Percentiles rank a stretch among this genome's conserved stretches.
Conservation (phyloP, 2,329 filamentous ascomycete species). For the Phaeosphaeria sp. region DNA sequence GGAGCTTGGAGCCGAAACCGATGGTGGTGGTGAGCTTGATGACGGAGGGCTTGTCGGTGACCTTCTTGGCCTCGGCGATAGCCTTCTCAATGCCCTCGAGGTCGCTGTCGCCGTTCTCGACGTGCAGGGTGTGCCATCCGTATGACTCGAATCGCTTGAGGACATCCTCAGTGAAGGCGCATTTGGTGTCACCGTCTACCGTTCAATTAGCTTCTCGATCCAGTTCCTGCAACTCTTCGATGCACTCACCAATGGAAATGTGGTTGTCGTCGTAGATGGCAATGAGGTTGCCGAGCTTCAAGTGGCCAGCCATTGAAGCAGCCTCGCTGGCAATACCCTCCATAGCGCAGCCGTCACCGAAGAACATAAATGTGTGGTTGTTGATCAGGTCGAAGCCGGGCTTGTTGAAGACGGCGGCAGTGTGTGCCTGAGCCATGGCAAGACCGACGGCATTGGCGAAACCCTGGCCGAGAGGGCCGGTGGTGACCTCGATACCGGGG, state of each 20-base stretch:
- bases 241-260: slow-evolving; percentile 75
- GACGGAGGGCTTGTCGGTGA: slow-evolving; percentile 95
- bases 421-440: slow-evolving; percentile 94
- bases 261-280: slow-evolving; percentile 98
- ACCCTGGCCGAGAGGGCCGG: slow-evolving; percentile 96
- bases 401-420: slow-evolving; percentile 93
- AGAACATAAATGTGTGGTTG: slow-evolving; percentile 97
- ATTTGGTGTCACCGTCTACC: slow-evolving; percentile 90
- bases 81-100: slow-evolving; percentile 87
- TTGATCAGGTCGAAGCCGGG: slow-evolving; percentile 87
- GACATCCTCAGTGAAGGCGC: slow-evolving; percentile 96
- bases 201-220: slow-evolving; percentile 16
- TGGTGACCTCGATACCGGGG: slow-evolving; percentile 96
- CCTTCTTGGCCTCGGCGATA: slow-evolving; percentile 81
- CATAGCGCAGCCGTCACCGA: slow-evolving; percentile 98
- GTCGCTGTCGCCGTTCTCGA: slow-evolving; percentile 88
- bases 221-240: background rate
- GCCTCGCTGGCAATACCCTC: slow-evolving; percentile 97
- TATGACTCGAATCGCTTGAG: slow-evolving; percentile 94
- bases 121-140: slow-evolving; percentile 89
- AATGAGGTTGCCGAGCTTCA: slow-evolving; percentile 98
- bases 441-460: slow-evolving; percentile 97
- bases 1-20: slow-evolving; percentile 89
- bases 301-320: slow-evolving; percentile 88
- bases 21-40: slow-evolving; percentile 98